A percentile compares a stretch with the other conserved stretches of the same genome.
phyloP scores from a whole-genome alignment of 2,329 filamentous ascomycete species.

The Fusarium humuli region DNA sequence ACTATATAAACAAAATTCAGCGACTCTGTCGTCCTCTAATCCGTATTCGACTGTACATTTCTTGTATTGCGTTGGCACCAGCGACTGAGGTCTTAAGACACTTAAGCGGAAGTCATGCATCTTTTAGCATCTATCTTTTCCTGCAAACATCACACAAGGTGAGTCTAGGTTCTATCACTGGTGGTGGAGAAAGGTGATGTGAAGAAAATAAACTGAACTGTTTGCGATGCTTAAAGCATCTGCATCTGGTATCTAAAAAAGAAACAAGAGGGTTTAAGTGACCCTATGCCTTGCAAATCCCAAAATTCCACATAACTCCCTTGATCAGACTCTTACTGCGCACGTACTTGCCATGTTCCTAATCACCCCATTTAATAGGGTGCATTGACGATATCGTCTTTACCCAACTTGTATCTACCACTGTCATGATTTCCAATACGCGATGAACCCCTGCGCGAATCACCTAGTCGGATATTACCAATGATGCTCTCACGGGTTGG shows the following conservation, averaged over 20 bases:
- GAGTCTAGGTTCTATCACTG: not conserved
- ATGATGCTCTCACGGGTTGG: slow-evolving; percentile 95
- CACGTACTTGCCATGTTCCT: not conserved
- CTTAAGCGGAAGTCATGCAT: not conserved
- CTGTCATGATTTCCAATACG: slow-evolving; percentile 66
- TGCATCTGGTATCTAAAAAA: slow-evolving; percentile 46
- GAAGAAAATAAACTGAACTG: slow-evolving; percentile 22
- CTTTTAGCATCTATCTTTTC: not conserved
- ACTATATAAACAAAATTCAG: slow-evolving; percentile 19
- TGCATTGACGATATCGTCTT: slow-evolving; percentile 85
- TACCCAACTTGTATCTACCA: slow-evolving; percentile 77
- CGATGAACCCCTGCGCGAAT: slow-evolving; percentile 62
- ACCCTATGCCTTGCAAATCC: slow-evolving; percentile 29
- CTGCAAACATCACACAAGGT: no score
- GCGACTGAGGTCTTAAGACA: not conserved
- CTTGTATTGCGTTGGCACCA: not conserved
- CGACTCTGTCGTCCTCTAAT: not conserved
- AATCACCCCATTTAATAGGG: slow-evolving; percentile 60
- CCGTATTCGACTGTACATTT: not conserved
- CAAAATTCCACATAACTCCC: slow-evolving; percentile 44
- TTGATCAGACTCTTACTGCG: slow-evolving; percentile 20
- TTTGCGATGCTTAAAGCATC: slow-evolving; percentile 30
- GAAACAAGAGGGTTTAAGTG: slow-evolving; percentile 26
- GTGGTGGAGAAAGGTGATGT: no score
- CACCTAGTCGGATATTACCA: slow-evolving; percentile 62